Base-by-base conservation (phyloP, 805 yeast species). In the Wickerhamiella nectarea region DNA sequence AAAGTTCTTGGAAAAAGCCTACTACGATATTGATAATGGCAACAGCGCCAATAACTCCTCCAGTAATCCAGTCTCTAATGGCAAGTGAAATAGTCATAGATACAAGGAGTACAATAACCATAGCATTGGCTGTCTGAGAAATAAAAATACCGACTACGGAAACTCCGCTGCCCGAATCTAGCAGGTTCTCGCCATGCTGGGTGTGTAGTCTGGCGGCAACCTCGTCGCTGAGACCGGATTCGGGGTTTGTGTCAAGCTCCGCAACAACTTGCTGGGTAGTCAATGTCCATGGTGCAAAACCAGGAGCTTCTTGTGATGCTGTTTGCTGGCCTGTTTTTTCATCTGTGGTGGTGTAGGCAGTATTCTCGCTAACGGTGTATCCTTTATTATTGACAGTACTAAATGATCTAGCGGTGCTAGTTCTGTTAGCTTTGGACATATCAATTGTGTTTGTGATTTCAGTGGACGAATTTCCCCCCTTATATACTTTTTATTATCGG, bases 41-140 rank as follows among this genome's bases (percentile, higher is more conserved):
- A 19, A 81, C 87, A 38, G 72, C 78, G 1, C 74, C 76, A 56
- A 80, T 78, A 26, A 81, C 89, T 44, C 89, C 91, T 39, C 86
- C 91, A 7, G 84, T 76, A 50, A 80, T 81, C 80, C 83, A 80
- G 58, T 81, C 89, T 46, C 68, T 67, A 50, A 81, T 78, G 17
- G 80, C 86, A 39, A 80, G 68, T 4, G 87, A 77, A 41, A 80
- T 78, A 17, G 75, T 59, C 80, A 77, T 73, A 14, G 84, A 74
- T 29, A 78, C 77, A 43, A 80, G 61, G 50, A 80, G 66, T 7
- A 80, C 89, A 50, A 80, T 60, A 40, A 80, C 76, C 91, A 80
- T 80, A 38, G 91, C 89, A 56, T 80, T 80, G 58, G 76, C 76
- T 2, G 76, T 65, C 52, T 80, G 91, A 50, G 78, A 79, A 34